phyloP scores from a whole-genome alignment of 2,329 filamentous ascomycete species.

The Colletotrichum spaethianum region DNA sequence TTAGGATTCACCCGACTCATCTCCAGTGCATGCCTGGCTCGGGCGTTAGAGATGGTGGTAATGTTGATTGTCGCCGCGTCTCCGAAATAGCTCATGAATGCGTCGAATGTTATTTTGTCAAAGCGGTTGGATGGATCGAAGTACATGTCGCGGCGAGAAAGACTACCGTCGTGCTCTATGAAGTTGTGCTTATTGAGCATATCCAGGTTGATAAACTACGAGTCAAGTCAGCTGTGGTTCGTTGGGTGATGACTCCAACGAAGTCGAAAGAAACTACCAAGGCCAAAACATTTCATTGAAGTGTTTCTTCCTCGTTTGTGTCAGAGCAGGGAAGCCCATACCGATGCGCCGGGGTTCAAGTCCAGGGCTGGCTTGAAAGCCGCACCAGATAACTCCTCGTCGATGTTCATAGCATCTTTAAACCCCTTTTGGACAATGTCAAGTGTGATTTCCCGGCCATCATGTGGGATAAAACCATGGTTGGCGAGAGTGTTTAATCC shows the following conservation, averaged over 20 bases:
- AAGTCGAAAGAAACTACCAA: not conserved
- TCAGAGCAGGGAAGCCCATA: constrained; percentile 47
- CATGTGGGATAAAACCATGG: constrained; percentile 62
- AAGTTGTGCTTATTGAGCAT: constrained; percentile 62
- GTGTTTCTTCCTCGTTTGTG: constrained; percentile 28
- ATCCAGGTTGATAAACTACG: constrained; percentile 45
- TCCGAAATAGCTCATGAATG: constrained; percentile 60
- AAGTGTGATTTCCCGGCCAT: constrained; percentile 58
- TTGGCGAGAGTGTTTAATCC: constrained; percentile 67
- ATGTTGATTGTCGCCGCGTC: constrained; percentile 55
- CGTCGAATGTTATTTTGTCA: constrained; percentile 65
- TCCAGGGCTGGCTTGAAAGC: constrained; percentile 59
- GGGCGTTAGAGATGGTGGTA: constrained; percentile 57
- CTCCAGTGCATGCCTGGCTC: constrained; percentile 58
- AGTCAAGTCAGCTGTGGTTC: constrained; percentile 37
- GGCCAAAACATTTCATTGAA: not conserved
- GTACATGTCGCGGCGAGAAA: constrained; percentile 63
- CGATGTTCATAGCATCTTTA: constrained; percentile 58
- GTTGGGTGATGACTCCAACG: not conserved
- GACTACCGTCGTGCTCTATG: constrained; percentile 64
- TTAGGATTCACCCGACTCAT: constrained; percentile 62
- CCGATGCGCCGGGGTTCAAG: constrained; percentile 57
- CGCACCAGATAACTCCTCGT: constrained; percentile 52
- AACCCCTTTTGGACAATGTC: constrained; percentile 56
- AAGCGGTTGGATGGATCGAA: constrained; percentile 67